Evolutionary conservation across 176 grass and related monocot species (phyloP), one percentile per base, ranked within the genome.

Genomic region (Ensete ventricosum): DNA sequence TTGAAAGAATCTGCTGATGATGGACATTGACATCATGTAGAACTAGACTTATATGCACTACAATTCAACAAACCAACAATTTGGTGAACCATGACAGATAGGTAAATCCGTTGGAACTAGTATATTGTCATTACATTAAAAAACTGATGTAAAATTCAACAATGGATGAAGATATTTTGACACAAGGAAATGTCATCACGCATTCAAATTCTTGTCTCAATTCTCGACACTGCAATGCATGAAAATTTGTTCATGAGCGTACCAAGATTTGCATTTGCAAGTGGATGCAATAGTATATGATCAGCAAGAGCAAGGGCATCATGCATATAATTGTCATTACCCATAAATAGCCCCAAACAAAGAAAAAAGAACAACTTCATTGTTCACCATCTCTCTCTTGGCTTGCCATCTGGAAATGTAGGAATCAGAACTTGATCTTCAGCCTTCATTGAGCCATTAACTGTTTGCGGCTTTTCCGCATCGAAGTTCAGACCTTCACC

Each of bases 341-440:
- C 20, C 43, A 70, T 21, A 50, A 70, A 50, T 51, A 70, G 43
- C 57, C 19, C 9, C 34, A 51, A 20, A 16, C 8, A 70, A 17
- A 70, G 21, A 70, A 16, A 20, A 70, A 50, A 51, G 34, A 6
- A 43, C 34, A 43, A 43, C 3, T 11, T 20, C 50, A 3, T 49
- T 17, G 74, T 82, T 89, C 72, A 99, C 95, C 90, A 99, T 70
- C 78, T 81, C 78, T 91, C 90, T 76, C 95, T 93, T 43, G 74
- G 81, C 43, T 70, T 91, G 64, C 90, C 95, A 72, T 99, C 95
- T 59, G 90, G 90, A 87, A 94, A 84, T 82, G 85, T 74, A 77
- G 88, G 95, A 81, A 50, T 59, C 55, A 73, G 72, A 9, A 80
- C 63, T 67, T 71, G 78, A 59, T 73, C 76, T 1, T 87, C 54